phyloP scores from a whole-genome alignment of 345 rosid genomes.

The Combretum micranthum region DNA sequence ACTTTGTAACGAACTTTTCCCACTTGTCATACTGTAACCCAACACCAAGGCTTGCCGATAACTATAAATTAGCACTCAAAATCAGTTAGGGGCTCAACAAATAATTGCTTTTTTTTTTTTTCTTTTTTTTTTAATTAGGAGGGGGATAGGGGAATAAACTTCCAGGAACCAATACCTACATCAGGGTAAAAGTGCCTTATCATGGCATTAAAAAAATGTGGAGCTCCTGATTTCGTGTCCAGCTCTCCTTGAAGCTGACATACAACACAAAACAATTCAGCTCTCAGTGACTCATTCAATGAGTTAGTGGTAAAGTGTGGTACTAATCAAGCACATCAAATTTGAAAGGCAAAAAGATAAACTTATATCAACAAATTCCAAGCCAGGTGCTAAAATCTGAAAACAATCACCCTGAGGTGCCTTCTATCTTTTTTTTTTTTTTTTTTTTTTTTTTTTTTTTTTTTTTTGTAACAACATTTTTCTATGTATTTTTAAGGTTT shows the following conservation, averaged over 20 bases:
- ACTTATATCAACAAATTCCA: too few species aligned
- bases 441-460: too few species aligned
- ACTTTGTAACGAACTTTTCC: constrained; percentile 57
- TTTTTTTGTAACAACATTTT: too few species aligned
- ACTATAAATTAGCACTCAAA: constrained; percentile 19
- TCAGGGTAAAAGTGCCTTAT: constrained; percentile 60
- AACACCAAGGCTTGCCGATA: constrained; percentile 52
- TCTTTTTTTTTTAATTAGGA: too few species aligned
- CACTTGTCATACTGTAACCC: constrained; percentile 66
- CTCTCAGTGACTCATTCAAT: background rate
- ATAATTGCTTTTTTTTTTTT: too few species aligned
- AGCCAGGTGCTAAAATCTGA: too few species aligned
- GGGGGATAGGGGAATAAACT: background rate
- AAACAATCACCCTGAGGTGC: too few species aligned
- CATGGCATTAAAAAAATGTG: constrained; percentile 53
- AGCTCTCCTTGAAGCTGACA: constrained; percentile 80
- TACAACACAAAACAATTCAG: background rate
- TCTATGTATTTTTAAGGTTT: too few species aligned
- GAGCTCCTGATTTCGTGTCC: constrained; percentile 68
- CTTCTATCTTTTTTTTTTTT: too few species aligned
- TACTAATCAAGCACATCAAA: background rate
- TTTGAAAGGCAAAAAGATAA: background rate
- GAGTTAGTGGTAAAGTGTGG: background rate
- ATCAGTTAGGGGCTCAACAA: too few species aligned
- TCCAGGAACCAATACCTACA: constrained; percentile 24